phyloP scores from a whole-genome alignment of 2,329 filamentous ascomycete genomes.

The Fusarium guadeloupense region DNA sequence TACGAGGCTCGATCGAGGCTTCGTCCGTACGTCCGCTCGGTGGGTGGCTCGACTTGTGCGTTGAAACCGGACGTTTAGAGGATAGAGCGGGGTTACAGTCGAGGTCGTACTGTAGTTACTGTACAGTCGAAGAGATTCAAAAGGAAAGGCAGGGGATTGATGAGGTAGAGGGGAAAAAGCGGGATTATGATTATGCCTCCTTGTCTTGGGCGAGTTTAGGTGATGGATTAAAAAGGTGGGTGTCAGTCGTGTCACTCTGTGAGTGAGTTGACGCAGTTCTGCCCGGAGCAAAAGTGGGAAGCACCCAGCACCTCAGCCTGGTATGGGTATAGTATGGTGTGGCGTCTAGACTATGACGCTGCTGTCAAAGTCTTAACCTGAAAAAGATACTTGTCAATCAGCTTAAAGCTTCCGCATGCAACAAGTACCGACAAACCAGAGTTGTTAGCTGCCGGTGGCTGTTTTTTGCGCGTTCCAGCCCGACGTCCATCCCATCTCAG shows the following conservation, averaged over 20 bases:
- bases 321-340: slow-evolving; percentile 39
- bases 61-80: neutral
- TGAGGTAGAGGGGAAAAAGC: slow-evolving; percentile 3
- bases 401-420: too few species aligned
- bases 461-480: slow-evolving; percentile 17
- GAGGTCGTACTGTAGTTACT: neutral
- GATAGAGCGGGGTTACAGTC: slow-evolving; percentile 18
- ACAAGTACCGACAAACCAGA: slow-evolving; percentile 1
- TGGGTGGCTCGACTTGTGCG: slow-evolving; percentile 8
- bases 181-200: slow-evolving; percentile 27
- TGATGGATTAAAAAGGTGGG: slow-evolving; percentile 26
- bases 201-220: slow-evolving; percentile 9
- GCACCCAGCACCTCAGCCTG: slow-evolving; percentile 23
- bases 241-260: slow-evolving; percentile 24
- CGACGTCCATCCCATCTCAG: neutral
- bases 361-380: neutral
- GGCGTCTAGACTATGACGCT: slow-evolving; percentile 45
- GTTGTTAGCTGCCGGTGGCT: slow-evolving; percentile 1
- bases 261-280: slow-evolving; percentile 35
- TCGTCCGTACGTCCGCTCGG: neutral
- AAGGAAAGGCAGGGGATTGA: neutral
- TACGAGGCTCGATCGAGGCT: slow-evolving; percentile 31
- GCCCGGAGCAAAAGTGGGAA: slow-evolving; percentile 42
- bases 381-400: slow-evolving; percentile 25
- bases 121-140: slow-evolving; percentile 1